phyloP scores from a whole-genome alignment of 768 basidiomycete species.

The Cubamyces lactineus region DNA sequence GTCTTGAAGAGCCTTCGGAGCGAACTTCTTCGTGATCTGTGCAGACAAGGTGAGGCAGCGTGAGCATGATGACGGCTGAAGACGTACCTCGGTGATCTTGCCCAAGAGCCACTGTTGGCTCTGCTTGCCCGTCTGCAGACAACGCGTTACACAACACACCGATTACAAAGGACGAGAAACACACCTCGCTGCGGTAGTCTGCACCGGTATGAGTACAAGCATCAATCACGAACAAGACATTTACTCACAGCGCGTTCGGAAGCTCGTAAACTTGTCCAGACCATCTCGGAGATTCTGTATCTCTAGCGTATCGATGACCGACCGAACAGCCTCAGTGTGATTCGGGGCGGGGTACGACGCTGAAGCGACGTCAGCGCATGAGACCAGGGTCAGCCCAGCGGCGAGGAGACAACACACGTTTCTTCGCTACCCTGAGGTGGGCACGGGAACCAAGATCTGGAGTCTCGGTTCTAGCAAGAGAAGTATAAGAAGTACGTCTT shows the following conservation, averaged over 20 bases:
- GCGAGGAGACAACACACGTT: constrained; percentile 40
- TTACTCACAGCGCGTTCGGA: constrained; percentile 69
- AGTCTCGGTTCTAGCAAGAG: constrained; percentile 67
- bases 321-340: constrained; percentile 58
- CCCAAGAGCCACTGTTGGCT: constrained; percentile 79
- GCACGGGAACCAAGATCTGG: constrained; percentile 54
- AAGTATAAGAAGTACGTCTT: constrained; percentile 6
- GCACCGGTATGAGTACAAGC: constrained; percentile 15
- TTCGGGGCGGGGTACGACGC: constrained; percentile 62
- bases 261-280: constrained; percentile 68
- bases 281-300: constrained; percentile 66
- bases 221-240: constrained; percentile 10
- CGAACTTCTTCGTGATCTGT: constrained; percentile 68
- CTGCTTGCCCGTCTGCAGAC: constrained; percentile 66
- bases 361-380: constrained; percentile 33
- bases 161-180: not conserved
- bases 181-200: constrained; percentile 80
- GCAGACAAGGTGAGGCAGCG: constrained; percentile 15
- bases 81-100: constrained; percentile 61
- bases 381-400: constrained; percentile 16
- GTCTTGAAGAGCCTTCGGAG: constrained; percentile 55
- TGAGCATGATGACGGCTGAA: not conserved
- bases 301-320: constrained; percentile 69
- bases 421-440: constrained; percentile 39
- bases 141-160: not conserved